phyloP scores from a whole-genome alignment of 2,329 filamentous ascomycete species.

The Stenocarpella maydis region DNA sequence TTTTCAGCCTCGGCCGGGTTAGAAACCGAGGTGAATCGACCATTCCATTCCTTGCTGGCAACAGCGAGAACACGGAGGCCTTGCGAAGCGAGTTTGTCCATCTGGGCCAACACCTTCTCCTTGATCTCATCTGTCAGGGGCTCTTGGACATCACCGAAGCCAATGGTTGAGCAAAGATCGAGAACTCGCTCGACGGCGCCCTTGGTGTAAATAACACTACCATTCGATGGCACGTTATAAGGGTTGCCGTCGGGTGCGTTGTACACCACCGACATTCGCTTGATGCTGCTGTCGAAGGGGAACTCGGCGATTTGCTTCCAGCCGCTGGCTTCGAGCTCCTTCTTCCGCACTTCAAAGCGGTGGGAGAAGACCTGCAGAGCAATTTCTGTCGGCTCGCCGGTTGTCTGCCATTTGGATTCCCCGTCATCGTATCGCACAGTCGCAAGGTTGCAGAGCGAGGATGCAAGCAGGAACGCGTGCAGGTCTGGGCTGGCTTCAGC shows the following conservation, averaged over 20 bases:
- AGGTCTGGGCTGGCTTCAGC: slow-evolving; percentile 60
- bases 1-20: slow-evolving; percentile 44
- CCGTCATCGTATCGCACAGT: slow-evolving; percentile 64
- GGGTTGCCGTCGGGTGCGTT: slow-evolving; percentile 53
- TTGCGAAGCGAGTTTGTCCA: slow-evolving; percentile 68
- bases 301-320: slow-evolving; percentile 75
- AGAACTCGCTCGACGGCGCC: slow-evolving; percentile 69
- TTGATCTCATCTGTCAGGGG: slow-evolving; percentile 61
- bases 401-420: slow-evolving; percentile 69
- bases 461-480: slow-evolving; percentile 60
- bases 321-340: slow-evolving; percentile 57
- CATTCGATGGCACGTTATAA: slow-evolving; percentile 48
- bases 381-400: slow-evolving; percentile 78
- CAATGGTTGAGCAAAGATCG: slow-evolving; percentile 61
- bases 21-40: slow-evolving; percentile 52
- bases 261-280: slow-evolving; percentile 83
- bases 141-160: slow-evolving; percentile 51
- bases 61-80: slow-evolving; percentile 78
- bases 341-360: slow-evolving; percentile 69
- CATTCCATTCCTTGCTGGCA: slow-evolving; percentile 68
- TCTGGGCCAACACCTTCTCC: slow-evolving; percentile 59
- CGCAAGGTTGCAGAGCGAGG: slow-evolving; percentile 72
- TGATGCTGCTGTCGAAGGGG: slow-evolving; percentile 80
- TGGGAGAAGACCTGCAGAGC: slow-evolving; percentile 79
- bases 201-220: slow-evolving; percentile 67